Conservation (phyloP, 257 asterid genomes). For the Mentha longifolia region DNA sequence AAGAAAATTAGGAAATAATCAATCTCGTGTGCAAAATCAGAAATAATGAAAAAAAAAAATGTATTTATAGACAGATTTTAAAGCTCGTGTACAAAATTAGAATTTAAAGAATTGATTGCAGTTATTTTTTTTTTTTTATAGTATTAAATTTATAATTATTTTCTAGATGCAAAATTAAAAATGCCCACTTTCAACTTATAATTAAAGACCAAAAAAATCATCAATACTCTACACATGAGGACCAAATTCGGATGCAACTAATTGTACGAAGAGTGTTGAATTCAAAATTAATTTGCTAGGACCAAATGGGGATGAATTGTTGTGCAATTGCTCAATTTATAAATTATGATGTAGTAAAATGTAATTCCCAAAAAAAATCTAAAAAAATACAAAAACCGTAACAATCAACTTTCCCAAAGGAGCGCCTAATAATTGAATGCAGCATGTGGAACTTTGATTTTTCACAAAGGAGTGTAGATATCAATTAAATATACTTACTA, state of each 20-base stretch:
- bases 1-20: too few species aligned
- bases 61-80: too few species aligned
- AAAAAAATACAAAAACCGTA: background rate
- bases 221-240: background rate
- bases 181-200: too few species aligned
- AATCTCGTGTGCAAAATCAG: too few species aligned
- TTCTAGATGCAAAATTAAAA: too few species aligned
- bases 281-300: background rate
- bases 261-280: background rate
- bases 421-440: conserved; percentile 27
- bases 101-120: too few species aligned
- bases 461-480: background rate
- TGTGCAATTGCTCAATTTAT: background rate
- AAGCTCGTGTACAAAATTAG: too few species aligned
- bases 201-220: too few species aligned
- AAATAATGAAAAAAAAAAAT: too few species aligned
- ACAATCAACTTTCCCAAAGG: conserved; percentile 20
- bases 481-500: background rate
- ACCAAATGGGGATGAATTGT: background rate
- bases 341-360: background rate
- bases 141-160: too few species aligned
- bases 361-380: background rate
- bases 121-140: too few species aligned
- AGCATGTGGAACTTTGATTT: conserved; percentile 26
- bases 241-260: background rate